Base-by-base conservation (phyloP, 2,329 filamentous ascomycete genomes). In the Leptoxyphium fumago region DNA sequence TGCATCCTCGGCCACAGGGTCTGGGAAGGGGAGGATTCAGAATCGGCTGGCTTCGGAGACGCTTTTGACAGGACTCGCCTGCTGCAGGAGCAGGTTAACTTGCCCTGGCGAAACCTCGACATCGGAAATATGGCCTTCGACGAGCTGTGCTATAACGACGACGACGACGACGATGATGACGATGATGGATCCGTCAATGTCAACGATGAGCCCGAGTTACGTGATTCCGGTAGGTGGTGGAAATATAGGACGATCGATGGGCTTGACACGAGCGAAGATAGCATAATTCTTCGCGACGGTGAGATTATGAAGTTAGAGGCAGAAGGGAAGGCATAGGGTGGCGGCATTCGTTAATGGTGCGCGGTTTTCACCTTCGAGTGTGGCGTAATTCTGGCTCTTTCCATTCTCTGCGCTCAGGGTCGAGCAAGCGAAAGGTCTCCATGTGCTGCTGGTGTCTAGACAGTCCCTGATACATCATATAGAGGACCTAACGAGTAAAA, bases 111-210 rank as follows among this genome's bases (percentile, higher is more conserved):
- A 13, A 52, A 51, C 40, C 39, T 52, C 18, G 46, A 50, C 14
- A 46, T 52, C 30, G 49, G 42, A 32, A 51, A 52, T 21, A 48
- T 50, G 47, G 39, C 38, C 9, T 50, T 48, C 15, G 46, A 48
- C 14, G 46, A 48, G 7, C 51, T 44, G 29, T 36, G 32, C 32
- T 13, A 36, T 5, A 15, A 15, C 9, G 11, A 13, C 3, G 11
- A 13, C 13, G 32, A 36, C 15, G 30, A 17, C 7, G 47, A 46
- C 14, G 46, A 43, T 10, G 30, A 44, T 9, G 32, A 43, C 7
- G 21, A 26, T 7, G 21, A 26, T 26, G 4, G 21, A 26, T 26
- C 21, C 4, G 21, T 7, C 3, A 26, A 7, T 26, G 3, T 26
- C 21, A 15, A 13, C 32, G 32, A 36, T 36, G 32, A 36, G 32